Conservation (phyloP, 73 alveolate species). For the Paramecium tetraurelia region DNA sequence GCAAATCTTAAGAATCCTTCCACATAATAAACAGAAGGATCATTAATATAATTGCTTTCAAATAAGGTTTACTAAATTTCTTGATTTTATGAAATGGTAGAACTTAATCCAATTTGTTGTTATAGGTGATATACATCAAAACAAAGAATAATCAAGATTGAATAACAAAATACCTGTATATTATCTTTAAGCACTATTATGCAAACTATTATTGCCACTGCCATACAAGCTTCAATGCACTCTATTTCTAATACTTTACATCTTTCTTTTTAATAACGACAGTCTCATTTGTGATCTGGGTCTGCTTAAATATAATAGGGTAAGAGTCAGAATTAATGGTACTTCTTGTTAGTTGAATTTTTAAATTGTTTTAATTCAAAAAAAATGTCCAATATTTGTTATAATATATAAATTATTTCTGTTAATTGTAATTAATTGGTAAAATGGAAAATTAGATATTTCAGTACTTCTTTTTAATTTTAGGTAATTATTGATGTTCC, state of each 20-base stretch:
- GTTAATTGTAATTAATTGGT: not conserved
- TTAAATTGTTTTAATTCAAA: not conserved
- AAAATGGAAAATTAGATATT: not conserved
- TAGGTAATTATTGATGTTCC: slow-evolving; percentile 25
- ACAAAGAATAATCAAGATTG: too few species aligned
- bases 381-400: not conserved
- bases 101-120: not conserved
- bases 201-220: not conserved
- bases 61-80: not conserved
- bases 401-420: not conserved
- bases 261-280: not conserved
- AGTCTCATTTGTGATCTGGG: not conserved
- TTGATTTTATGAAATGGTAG: not conserved
- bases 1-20: slow-evolving; percentile 1
- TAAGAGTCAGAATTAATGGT: too few species aligned
- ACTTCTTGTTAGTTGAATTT: not conserved
- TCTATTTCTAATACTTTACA: not conserved
- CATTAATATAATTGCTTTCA: not conserved
- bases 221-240: not conserved
- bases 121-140: too few species aligned
- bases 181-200: not conserved
- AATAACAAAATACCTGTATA: too few species aligned
- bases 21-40: not conserved
- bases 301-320: too few species aligned
- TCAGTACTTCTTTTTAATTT: not conserved